Evolutionary conservation across 768 basidiomycete genomes (phyloP).

Genomic region (Favolaschia claudopus): DNA sequence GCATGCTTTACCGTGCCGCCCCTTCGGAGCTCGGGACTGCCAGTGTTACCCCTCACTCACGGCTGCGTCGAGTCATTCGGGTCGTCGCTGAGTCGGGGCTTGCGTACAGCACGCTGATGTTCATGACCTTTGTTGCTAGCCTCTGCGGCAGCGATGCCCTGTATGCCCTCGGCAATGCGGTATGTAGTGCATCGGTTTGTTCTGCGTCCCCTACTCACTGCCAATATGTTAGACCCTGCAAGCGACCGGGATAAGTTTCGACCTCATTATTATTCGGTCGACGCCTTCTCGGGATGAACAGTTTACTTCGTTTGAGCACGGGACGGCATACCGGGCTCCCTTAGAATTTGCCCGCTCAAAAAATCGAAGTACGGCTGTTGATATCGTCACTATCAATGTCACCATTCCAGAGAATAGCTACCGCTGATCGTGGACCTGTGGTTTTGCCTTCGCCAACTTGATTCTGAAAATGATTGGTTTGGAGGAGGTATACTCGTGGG

Average conservation of each 20-base stretch:
- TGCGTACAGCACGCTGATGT: not conserved
- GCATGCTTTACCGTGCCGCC: not conserved
- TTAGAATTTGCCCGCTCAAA: no score
- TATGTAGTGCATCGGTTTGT: not conserved
- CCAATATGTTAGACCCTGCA: not conserved
- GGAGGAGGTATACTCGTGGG: no score
- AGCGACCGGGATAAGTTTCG: slow-evolving; percentile 2
- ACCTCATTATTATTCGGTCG: slow-evolving; percentile 2
- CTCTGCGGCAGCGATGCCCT: not conserved
- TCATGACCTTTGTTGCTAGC: not conserved
- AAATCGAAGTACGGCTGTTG: no score
- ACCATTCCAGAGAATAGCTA: no score
- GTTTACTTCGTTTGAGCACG: not conserved
- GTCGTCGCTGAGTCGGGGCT: slow-evolving; percentile 3
- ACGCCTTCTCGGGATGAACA: slow-evolving; percentile 2
- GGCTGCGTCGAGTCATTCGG: slow-evolving; percentile 2
- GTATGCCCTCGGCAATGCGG: not conserved
- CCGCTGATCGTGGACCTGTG: no score
- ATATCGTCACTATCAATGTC: no score
- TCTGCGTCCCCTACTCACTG: not conserved
- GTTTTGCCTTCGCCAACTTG: no score
- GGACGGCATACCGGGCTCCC: no score
- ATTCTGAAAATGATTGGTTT: no score
- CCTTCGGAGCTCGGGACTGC: no score
- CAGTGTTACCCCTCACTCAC: not conserved